These are phyloP conservation scores for Amanita molliuscula DNA, from an alignment of 768 basidiomycete genomes.

Conservation along the genomic window DNA sequence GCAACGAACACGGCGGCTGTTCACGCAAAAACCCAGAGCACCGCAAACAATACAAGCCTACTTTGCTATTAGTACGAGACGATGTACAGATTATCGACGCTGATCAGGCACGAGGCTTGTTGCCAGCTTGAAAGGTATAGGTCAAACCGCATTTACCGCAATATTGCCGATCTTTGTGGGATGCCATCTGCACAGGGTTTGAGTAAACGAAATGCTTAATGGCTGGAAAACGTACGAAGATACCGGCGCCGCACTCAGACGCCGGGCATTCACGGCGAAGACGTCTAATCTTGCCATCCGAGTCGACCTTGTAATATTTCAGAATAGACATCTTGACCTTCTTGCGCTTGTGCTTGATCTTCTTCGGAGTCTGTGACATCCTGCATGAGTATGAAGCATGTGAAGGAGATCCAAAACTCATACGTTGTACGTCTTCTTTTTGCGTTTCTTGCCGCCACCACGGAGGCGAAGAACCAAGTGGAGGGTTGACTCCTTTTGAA, in stretches of 20 bases:
- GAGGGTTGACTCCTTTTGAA: slow-evolving; percentile 99
- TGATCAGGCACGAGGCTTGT: slow-evolving; percentile 60
- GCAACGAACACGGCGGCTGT: too few relatives aligned
- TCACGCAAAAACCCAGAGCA: too few relatives aligned
- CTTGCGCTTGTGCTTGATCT: slow-evolving; percentile 99
- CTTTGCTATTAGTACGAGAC: not conserved
- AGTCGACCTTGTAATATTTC: slow-evolving; percentile 99
- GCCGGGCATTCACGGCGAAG: slow-evolving; percentile 92
- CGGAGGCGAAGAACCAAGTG: slow-evolving; percentile 96
- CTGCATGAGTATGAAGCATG: not conserved
- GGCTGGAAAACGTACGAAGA: slow-evolving; percentile 53
- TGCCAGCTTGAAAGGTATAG: slow-evolving; percentile 75
- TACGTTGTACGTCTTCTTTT: slow-evolving; percentile 99
- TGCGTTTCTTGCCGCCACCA: slow-evolving; percentile 99
- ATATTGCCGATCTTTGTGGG: slow-evolving; percentile 97
- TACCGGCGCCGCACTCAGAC: slow-evolving; percentile 75
- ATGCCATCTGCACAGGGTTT: slow-evolving; percentile 70
- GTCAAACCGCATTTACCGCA: slow-evolving; percentile 93
- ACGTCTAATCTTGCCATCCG: slow-evolving; percentile 99
- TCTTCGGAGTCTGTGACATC: slow-evolving; percentile 77
- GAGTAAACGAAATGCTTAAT: not conserved
- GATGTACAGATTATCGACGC: not conserved
- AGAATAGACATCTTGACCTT: slow-evolving; percentile 99
- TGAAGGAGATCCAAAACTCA: not conserved
- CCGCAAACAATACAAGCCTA: not conserved